A percentile compares a stretch with the other conserved stretches of the same genome.
Conservation (phyloP, 441 rosid species). For the Adansonia gregorii region DNA sequence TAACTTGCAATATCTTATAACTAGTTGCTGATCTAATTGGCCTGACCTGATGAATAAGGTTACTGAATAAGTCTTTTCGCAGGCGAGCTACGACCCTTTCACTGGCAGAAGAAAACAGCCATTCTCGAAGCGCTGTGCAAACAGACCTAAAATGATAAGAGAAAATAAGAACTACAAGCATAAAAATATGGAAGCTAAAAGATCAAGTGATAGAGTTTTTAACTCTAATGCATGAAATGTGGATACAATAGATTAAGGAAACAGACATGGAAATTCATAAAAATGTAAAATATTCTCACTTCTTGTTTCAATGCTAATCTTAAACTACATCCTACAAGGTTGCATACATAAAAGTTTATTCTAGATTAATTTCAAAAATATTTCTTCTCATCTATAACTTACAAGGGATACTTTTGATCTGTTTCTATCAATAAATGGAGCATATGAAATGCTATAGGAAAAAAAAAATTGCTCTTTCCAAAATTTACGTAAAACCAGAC, state of each 20-base stretch:
- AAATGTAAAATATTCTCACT: background rate
- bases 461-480: background rate
- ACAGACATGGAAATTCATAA: background rate
- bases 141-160: slow-evolving; percentile 54
- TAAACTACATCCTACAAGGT: background rate
- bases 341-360: background rate
- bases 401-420: background rate
- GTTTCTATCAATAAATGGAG: background rate
- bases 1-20: slow-evolving; percentile 2
- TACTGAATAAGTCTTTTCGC: slow-evolving; percentile 76
- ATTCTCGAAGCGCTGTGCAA: slow-evolving; percentile 82
- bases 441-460: background rate
- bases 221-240: background rate
- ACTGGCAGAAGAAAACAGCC: slow-evolving; percentile 88
- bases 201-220: background rate
- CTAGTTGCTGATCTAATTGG: background rate
- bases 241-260: background rate
- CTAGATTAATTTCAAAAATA: background rate
- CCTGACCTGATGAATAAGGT: slow-evolving; percentile 79
- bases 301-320: background rate
- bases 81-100: slow-evolving; percentile 94
- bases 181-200: slow-evolving; percentile 4
- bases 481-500: background rate
- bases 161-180: background rate
- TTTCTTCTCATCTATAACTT: background rate